Base-by-base conservation (phyloP, 495 filamentous ascomycete genomes). In the Aspergillus panamensis region DNA sequence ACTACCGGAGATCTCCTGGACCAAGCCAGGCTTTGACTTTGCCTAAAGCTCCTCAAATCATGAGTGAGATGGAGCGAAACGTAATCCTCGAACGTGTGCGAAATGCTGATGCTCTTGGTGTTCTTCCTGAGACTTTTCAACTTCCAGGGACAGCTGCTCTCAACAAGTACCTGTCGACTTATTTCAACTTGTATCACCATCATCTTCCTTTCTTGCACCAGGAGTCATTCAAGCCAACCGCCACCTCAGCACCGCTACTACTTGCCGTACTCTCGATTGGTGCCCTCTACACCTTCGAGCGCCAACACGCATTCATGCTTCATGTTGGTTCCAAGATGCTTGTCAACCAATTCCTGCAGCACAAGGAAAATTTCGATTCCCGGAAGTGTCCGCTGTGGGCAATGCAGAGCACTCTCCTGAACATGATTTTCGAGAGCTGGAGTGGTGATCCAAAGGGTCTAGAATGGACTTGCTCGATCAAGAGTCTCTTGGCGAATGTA, bases 401-500 rank as follows among this genome's bases (percentile, higher is more conserved):
- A 37, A 97, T 97, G 89, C 94, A 97, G 69, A 89, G 89, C 69
- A 91, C 91, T 13, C 78, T 98, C 50, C 78, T 98, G 47, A 98
- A 98, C 79, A 97, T 97, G 94, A 88, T 96, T 62, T 97, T 98
- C 71, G 94, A 96, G 37, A 97, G 93, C 80, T 98, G 94, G 94
- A 97, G 95, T 69, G 94, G 94, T 60, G 94, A 97, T 69, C 84
- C 94, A 13, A 97, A 97, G 74, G 95, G 95, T 20, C 81, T 98
- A 7, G 94, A 98, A 72, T 98, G 93, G 93, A 92, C 94, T 20
- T 96, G 92, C 69, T 97, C 94, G 2, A 97, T 97, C 73, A 97
- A 97, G 83, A 93, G 91, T 78, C 78, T 97, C 12, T 84, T 98
- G 21, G 91, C 92, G 62, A 97, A 97, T 16, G 58, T 61, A 25